Base-by-base conservation (phyloP, 805 yeast species). In the Candida qinlingensis region DNA sequence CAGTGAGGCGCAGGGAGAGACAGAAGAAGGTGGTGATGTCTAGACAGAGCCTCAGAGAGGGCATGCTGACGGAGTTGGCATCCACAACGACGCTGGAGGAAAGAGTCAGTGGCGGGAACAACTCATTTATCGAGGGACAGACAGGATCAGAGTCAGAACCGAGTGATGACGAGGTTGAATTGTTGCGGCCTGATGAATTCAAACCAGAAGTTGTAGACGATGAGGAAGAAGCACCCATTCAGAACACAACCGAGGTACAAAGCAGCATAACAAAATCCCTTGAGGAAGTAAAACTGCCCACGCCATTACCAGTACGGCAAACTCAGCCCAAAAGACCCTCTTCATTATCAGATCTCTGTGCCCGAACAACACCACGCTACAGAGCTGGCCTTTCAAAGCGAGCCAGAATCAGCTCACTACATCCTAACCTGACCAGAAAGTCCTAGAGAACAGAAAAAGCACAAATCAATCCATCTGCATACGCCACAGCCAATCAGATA, bases 301-400 rank as follows among this genome's bases (percentile, higher is more conserved):
- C 19, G 19, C 19, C 19, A 19, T 19, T 19, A 31, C 34, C 34
- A 39, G 45, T 46, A 34, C 39, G 27, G 25, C 46, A 28, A 4
- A 45, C 41, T n/a, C 12, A 4, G 13, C 11, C 39, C 27, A 34
- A 35, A 27, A 40, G 28, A 13, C 11, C 33, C 8, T 13, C 35
- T 28, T n/a, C 56, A 7, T 38, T 53, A n/a, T 42, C 48, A 19
- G 47, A 49, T 5, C 47, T 30, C 40, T 19, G 19, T 19, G 19
- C 19, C 19, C 2, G 19, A 19, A 8, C 34, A 2, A 11, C 34
- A 2, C 34, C 34, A 31, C 34, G 34, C 8, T 31, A 31, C 34
- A 31, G 62, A 8, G 58, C 56, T 34, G 65, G 65, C 0, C 56
- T 61, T 5, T 59, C 63, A n/a, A 59, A 50, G 35, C 48, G 52